These are phyloP conservation scores for Lentinula guzmanii DNA, from an alignment of 768 basidiomycete genomes.

Conservation along the genomic window DNA sequence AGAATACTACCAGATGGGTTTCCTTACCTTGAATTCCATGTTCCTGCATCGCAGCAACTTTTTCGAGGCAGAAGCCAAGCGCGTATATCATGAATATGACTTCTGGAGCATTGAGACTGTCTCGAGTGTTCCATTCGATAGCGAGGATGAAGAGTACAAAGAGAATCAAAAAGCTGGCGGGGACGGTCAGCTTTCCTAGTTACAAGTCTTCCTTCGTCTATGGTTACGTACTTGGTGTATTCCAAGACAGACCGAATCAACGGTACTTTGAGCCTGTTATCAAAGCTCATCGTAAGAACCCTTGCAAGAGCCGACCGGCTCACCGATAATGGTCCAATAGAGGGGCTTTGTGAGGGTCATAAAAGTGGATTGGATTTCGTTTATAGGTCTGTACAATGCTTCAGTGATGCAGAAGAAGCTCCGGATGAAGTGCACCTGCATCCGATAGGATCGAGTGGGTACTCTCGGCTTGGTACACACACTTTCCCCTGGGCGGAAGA, in stretches of 20 bases:
- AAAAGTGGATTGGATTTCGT: constrained; percentile 85
- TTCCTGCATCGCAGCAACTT: constrained; percentile 92
- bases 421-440: constrained; percentile 33
- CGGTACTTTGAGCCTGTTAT: constrained; percentile 79
- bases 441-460: constrained; percentile 88
- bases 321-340: constrained; percentile 94
- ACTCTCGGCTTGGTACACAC: constrained; percentile 87
- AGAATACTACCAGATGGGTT: constrained; percentile 3
- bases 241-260: constrained; percentile 88
- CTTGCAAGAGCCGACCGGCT: constrained; percentile 11
- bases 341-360: constrained; percentile 91
- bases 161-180: constrained; percentile 64
- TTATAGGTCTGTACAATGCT: constrained; percentile 74
- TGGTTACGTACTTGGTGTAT: constrained; percentile 65
- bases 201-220: not conserved
- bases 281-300: not conserved
- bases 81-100: constrained; percentile 72
- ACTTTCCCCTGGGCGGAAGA: constrained; percentile 51
- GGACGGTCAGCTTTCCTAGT: not conserved
- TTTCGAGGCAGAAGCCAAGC: constrained; percentile 85
- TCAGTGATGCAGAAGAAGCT: not conserved
- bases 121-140: constrained; percentile 64
- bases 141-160: constrained; percentile 77
- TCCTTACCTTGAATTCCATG: constrained; percentile 79
- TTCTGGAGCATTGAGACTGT: constrained; percentile 63